Base-by-base conservation (phyloP, 2,329 filamentous ascomycete genomes). In the Monosporascus ibericus region DNA sequence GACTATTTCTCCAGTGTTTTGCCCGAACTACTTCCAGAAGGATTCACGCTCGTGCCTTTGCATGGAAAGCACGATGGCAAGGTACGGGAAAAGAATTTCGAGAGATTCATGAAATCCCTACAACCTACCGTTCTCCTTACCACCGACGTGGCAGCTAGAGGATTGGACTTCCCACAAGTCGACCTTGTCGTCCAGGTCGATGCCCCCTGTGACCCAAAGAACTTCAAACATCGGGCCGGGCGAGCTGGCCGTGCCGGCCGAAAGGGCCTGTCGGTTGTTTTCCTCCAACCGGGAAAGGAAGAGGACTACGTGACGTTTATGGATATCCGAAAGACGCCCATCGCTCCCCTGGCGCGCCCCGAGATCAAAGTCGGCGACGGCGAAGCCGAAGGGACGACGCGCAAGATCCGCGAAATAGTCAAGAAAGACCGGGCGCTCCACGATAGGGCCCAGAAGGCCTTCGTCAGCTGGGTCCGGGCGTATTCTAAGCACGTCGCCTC, bases 31-130 rank as follows among this genome's bases (percentile, higher is more conserved):
- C 73, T 99, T 0, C 87, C 87, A 1, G 69, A 78, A 8, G 76
- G 79, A 1, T 89, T 90, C 63, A 74, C 81, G 0, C 73, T 96
- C 3, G 80, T 96, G 7, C 87, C 92, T 0, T 76, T 99, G 0
- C 94, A 99, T 64, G 94, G 94, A 37, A 96, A 97, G 68, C 89
- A 96, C 58, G 87, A 89, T 2, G 84, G 91, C 5, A 90, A 91
- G 61, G 90, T 95, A 7, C 86, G 94, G 52, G 84, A 90, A 57
- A 92, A 88, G 73, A 96, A 96, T 67, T 95, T 96, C 61, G 79
- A 81, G 57, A 84, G 82, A 53, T 97, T 96, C 65, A 75, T 88
- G 22, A 85, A 85, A 52, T 84, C 89, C 1, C 80, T 87, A 1
- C 82, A 82, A 0, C 88, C 92, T 0, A 86, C 87, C 1, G 80